These are phyloP conservation scores for Talaromyces liani DNA, from an alignment of 495 filamentous ascomycete genomes.

Conservation along the genomic window DNA sequence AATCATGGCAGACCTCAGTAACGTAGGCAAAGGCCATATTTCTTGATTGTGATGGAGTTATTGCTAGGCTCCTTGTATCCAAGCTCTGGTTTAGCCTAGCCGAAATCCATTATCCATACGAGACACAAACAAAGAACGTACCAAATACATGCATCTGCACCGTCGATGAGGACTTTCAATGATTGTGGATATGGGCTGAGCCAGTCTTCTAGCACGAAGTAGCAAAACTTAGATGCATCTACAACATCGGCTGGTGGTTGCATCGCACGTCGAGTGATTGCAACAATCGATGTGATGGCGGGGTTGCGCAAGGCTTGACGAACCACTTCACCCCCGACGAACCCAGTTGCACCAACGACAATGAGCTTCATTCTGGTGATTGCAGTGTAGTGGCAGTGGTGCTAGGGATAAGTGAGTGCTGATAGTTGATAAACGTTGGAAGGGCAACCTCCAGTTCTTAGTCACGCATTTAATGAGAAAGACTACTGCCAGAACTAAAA, in stretches of 20 bases:
- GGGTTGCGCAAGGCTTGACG: conserved; percentile 19
- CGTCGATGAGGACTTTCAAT: no score
- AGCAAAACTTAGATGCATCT: conserved; percentile 30
- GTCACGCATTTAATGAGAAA: not conserved
- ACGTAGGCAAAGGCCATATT: conserved; percentile 25
- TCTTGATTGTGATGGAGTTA: conserved; percentile 25
- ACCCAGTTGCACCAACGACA: no score
- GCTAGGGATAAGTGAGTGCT: no score
- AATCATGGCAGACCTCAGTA: conserved; percentile 28
- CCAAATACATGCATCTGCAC: no score
- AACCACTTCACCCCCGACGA: no score
- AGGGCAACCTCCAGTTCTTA: no score
- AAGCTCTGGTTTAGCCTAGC: not conserved
- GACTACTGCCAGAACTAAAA: not conserved
- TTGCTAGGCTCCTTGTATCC: conserved; percentile 31
- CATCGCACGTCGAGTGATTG: conserved; percentile 27
- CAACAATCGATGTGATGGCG: conserved; percentile 30
- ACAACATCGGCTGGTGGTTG: conserved; percentile 13
- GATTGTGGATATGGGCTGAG: no score
- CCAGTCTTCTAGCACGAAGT: conserved; percentile 13
- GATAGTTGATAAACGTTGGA: no score
- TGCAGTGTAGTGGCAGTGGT: no score
- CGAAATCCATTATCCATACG: no score
- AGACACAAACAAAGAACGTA: no score
- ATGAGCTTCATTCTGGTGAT: no score